Percentiles rank a stretch among this genome's conserved stretches.
Evolutionary conservation across 768 basidiomycete species (phyloP).

Genomic region (Zangia roseola): DNA sequence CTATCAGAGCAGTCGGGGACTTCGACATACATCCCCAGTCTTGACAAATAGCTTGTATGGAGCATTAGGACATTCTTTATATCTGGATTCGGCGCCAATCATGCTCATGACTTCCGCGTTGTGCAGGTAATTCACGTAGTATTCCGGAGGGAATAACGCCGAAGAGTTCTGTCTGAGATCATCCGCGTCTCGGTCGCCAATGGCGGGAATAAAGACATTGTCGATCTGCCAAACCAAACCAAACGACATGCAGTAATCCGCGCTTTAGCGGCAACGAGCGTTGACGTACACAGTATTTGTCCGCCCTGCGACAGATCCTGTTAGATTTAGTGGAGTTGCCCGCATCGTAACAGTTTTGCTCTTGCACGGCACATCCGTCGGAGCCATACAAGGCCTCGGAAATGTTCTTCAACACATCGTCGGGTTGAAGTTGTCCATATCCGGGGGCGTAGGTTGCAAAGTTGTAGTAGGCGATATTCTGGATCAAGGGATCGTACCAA

Average conservation of each 20-base stretch:
- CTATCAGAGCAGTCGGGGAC: background rate
- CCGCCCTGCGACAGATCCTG: constrained; percentile 48
- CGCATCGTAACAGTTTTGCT: constrained; percentile 55
- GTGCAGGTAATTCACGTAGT: constrained; percentile 48
- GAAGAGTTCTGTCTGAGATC: constrained; percentile 59
- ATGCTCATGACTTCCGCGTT: constrained; percentile 34
- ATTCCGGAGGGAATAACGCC: constrained; percentile 55
- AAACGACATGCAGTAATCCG: background rate
- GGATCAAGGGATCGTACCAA: constrained; percentile 65
- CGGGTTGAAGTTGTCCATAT: constrained; percentile 59
- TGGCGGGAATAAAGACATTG: constrained; percentile 49
- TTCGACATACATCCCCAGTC: constrained; percentile 56
- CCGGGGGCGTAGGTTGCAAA: constrained; percentile 65
- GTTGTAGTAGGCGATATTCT: constrained; percentile 57
- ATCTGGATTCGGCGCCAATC: constrained; percentile 54
- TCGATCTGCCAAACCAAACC: constrained; percentile 32
- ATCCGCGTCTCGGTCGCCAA: constrained; percentile 51
- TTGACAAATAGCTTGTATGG: constrained; percentile 41
- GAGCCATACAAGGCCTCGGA: constrained; percentile 46
- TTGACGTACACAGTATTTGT: constrained; percentile 55
- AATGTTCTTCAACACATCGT: constrained; percentile 44
- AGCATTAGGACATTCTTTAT: constrained; percentile 48
- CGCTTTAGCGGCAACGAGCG: background rate
- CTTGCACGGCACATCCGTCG: constrained; percentile 54
- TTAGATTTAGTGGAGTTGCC: constrained; percentile 46